Conservation (phyloP, 176 grass and related monocot genomes). For the Bothriochloa decipiens region DNA sequence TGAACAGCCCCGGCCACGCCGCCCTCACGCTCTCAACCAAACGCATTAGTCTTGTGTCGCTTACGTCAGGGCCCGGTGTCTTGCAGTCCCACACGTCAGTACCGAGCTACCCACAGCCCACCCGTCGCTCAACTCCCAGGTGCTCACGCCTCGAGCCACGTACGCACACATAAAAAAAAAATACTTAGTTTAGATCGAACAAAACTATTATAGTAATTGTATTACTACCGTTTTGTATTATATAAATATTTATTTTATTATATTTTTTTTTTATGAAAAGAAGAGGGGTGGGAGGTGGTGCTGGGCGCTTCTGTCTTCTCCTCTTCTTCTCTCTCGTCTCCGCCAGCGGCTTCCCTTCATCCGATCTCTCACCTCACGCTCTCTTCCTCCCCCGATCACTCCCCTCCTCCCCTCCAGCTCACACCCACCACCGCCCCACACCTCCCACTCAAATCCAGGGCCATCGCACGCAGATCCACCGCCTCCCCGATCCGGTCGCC, state of each 20-base stretch:
- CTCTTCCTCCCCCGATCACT: constrained; percentile 35
- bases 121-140: constrained; percentile 2
- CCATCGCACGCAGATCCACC: constrained; percentile 32
- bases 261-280: neutral
- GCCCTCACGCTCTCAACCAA: neutral
- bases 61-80: neutral
- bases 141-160: constrained; percentile 32
- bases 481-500: constrained; percentile 32
- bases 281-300: neutral
- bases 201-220: neutral
- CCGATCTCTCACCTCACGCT: neutral
- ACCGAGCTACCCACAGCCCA: rapidly evolving
- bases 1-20: neutral
- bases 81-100: neutral
- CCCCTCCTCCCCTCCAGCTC: constrained; percentile 33
- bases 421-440: neutral
- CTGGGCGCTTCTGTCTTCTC: neutral
- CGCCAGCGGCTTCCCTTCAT: constrained; percentile 1
- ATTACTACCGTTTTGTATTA: neutral
- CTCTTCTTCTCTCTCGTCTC: neutral
- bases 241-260: too few species aligned
- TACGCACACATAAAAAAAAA: neutral
- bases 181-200: neutral
- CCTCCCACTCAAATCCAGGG: constrained; percentile 23
- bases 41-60: rapidly evolving